Evolutionary conservation across 1,284 basidiomycete genomes (phyloP).

Genomic region (Sporisorium exsertum): DNA sequence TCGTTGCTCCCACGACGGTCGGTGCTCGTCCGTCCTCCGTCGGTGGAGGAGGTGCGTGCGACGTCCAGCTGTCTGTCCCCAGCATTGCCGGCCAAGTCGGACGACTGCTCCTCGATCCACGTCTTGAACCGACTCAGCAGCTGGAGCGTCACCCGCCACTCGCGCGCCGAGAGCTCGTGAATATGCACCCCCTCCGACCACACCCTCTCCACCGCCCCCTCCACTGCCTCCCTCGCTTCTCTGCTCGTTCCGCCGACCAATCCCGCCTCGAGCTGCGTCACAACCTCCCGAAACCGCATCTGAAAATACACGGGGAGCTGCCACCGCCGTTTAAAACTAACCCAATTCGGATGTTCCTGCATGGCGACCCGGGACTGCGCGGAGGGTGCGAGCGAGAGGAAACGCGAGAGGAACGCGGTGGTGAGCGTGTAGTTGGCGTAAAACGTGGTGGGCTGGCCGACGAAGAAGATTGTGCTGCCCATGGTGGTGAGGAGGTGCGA

Average conservation of each 20-base stretch:
- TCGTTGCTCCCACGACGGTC: conserved; percentile 15
- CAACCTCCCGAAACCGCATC: conserved; percentile 94
- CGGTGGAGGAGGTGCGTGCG: neutral
- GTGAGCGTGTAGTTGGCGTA: conserved; percentile 83
- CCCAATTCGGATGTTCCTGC: conserved; percentile 77
- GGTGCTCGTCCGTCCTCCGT: conserved; percentile 4
- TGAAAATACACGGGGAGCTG: conserved; percentile 97
- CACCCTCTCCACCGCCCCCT: conserved; percentile 45
- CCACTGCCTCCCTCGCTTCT: conserved; percentile 25
- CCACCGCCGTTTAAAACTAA: conserved; percentile 85
- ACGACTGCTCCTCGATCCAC: conserved; percentile 48
- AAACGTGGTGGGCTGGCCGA: conserved; percentile 88
- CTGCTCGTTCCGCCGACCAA: conserved; percentile 7
- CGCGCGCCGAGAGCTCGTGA: conserved; percentile 50
- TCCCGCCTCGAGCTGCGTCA: conserved; percentile 68
- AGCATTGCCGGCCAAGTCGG: conserved; percentile 1
- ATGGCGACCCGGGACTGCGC: conserved; percentile 22
- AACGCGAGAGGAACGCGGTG: conserved; percentile 82
- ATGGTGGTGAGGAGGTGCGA: conserved; percentile 81
- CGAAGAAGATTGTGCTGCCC: conserved; percentile 83
- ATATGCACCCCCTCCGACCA: conserved; percentile 58
- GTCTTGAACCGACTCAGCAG: conserved; percentile 61
- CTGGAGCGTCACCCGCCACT: conserved; percentile 66
- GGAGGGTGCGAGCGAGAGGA: conserved; percentile 86
- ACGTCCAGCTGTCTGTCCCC: conserved; percentile 9